Conservation (phyloP, 768 basidiomycete genomes). For the Podaxis mareebaensis region DNA sequence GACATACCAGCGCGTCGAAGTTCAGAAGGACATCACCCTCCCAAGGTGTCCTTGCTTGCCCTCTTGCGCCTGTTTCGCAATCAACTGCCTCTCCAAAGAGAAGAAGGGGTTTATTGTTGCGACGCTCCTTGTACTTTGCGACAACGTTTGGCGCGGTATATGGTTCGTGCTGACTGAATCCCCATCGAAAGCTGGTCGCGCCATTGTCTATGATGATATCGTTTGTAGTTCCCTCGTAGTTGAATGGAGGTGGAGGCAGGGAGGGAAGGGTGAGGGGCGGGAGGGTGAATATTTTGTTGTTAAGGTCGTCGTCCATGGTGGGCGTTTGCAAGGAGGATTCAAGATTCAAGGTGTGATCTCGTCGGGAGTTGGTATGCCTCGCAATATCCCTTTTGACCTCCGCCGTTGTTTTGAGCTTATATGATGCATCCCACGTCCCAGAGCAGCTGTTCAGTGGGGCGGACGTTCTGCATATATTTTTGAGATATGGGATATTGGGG, state of each 20-base stretch:
- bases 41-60: conserved; percentile 81
- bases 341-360: not conserved
- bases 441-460: not conserved
- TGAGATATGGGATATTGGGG: not conserved
- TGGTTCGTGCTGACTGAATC: conserved; percentile 66
- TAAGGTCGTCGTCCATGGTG: conserved; percentile 8
- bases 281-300: conserved; percentile 11
- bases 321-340: not conserved
- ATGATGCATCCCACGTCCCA: not conserved
- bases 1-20: conserved; percentile 88
- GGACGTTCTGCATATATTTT: not conserved
- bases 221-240: conserved; percentile 54
- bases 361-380: not conserved
- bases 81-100: conserved; percentile 90
- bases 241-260: conserved; percentile 26
- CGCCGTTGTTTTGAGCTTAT: not conserved
- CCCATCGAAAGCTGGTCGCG: conserved; percentile 78
- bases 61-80: conserved; percentile 78
- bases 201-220: conserved; percentile 86
- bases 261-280: conserved; percentile 18
- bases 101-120: conserved; percentile 76
- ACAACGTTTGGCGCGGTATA: conserved; percentile 69
- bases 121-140: conserved; percentile 89
- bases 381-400: not conserved
- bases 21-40: conserved; percentile 93